Percentiles rank a stretch among this genome's conserved stretches.
phyloP scores from a whole-genome alignment of 2,329 filamentous ascomycete genomes.

The Colletotrichum australisinense region DNA sequence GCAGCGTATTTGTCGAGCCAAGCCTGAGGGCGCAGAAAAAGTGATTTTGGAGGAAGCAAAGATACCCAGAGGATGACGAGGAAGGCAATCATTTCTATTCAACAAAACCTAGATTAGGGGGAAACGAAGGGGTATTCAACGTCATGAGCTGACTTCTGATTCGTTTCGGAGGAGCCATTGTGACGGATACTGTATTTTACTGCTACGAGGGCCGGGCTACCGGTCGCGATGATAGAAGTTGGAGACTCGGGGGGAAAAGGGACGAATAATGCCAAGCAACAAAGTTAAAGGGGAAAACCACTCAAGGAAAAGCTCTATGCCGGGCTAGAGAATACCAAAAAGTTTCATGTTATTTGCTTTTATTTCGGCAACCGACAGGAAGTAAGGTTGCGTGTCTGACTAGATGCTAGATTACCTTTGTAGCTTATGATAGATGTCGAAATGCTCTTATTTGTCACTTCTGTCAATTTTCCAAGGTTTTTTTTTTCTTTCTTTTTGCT shows the following conservation, averaged over 20 bases:
- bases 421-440: too few relatives aligned
- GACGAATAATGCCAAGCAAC: background rate
- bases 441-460: too few relatives aligned
- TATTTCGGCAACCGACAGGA: background rate
- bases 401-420: background rate
- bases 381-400: background rate
- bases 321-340: background rate
- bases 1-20: background rate
- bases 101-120: background rate
- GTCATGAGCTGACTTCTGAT: background rate
- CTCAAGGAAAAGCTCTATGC: background rate
- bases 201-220: background rate
- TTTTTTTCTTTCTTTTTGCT: too few relatives aligned
- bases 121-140: background rate
- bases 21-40: background rate
- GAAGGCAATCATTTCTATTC: background rate
- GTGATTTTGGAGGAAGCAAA: background rate
- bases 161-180: background rate
- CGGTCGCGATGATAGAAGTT: background rate
- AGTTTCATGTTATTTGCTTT: background rate
- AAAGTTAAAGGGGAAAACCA: background rate
- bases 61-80: slow-evolving; percentile 8
- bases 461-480: too few relatives aligned
- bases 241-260: background rate
- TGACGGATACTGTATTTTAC: background rate